phyloP scores from a whole-genome alignment of 441 rosid genomes.

The Euphorbia schlechtendalii region DNA sequence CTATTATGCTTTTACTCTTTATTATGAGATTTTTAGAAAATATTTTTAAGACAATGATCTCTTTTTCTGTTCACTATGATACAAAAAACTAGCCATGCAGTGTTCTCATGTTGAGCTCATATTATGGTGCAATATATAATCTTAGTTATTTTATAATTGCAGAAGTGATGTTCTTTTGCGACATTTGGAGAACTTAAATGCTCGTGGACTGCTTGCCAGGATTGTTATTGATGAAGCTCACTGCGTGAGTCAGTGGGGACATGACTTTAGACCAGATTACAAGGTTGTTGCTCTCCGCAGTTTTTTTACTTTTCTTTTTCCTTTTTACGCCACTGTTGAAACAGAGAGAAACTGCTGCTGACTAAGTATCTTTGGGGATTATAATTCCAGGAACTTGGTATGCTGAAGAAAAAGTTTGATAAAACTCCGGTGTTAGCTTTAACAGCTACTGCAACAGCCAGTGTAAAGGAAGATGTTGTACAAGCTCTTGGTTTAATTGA shows the following conservation, averaged over 20 bases:
- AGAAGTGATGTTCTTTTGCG: constrained; percentile 91
- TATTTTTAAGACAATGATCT: background rate
- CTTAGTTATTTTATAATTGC: constrained; percentile 21
- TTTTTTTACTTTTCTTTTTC: background rate
- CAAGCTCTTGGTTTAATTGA: constrained; percentile 94
- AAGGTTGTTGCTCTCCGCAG: constrained; percentile 54
- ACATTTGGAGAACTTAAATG: constrained; percentile 65
- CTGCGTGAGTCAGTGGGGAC: constrained; percentile 99
- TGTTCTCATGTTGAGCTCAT: background rate
- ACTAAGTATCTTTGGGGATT: constrained; percentile 16
- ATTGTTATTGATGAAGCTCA: constrained; percentile 99
- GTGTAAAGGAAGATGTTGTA: constrained; percentile 97
- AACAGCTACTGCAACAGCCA: constrained; percentile 98
- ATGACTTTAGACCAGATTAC: constrained; percentile 98
- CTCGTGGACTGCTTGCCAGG: constrained; percentile 78
- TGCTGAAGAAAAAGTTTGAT: constrained; percentile 83
- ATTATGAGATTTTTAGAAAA: background rate
- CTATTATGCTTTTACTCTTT: background rate
- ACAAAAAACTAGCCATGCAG: background rate
- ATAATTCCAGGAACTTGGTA: constrained; percentile 74
- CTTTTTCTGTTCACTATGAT: background rate
- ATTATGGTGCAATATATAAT: constrained; percentile 5
- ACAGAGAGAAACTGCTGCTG: constrained; percentile 15
- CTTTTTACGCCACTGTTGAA: background rate
- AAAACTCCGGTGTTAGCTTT: constrained; percentile 87